Percentiles rank a stretch among this genome's conserved stretches.
These are phyloP conservation scores for Neurospora sp. DNA, from an alignment of 495 filamentous ascomycete genomes.

Conservation along the genomic window DNA sequence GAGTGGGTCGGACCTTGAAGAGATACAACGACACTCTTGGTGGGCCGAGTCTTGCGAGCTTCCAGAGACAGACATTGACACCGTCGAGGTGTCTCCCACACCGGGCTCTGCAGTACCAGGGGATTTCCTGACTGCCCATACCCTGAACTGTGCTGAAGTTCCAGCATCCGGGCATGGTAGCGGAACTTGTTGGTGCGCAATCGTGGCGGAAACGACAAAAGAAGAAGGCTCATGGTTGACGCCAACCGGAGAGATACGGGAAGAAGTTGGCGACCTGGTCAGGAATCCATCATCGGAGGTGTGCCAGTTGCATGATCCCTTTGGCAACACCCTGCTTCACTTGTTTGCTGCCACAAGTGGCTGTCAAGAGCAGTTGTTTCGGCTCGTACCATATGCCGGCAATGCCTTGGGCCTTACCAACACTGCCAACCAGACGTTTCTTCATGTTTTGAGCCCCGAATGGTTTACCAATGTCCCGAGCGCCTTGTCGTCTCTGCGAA, in stretches of 20 bases:
- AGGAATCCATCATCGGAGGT: slow-evolving; percentile 11
- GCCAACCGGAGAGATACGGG: slow-evolving; percentile 12
- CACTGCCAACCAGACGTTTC: slow-evolving; percentile 37
- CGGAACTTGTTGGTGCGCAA: slow-evolving; percentile 31
- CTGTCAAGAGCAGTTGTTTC: slow-evolving; percentile 19
- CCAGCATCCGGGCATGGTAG: slow-evolving; percentile 21
- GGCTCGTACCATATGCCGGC: slow-evolving; percentile 14
- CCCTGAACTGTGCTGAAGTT: slow-evolving; percentile 17
- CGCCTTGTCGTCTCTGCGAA: slow-evolving; percentile 10
- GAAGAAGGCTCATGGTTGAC: slow-evolving; percentile 14
- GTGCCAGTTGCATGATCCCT: slow-evolving; percentile 20
- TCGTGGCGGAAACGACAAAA: slow-evolving; percentile 16
- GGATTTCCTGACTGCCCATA: slow-evolving; percentile 27
- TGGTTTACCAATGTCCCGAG: slow-evolving; percentile 23
- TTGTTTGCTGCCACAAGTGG: slow-evolving; percentile 25
- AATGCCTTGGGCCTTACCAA: slow-evolving; percentile 17
- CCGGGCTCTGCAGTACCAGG: slow-evolving; percentile 26
- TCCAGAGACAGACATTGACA: neutral
- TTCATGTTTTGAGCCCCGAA: slow-evolving; percentile 33
- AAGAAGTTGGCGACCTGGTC: slow-evolving; percentile 9
- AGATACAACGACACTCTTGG: neutral
- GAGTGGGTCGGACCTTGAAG: slow-evolving; percentile 6
- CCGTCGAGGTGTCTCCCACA: slow-evolving; percentile 16
- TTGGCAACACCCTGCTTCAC: slow-evolving; percentile 38
- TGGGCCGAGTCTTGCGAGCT: slow-evolving; percentile 3